A percentile compares a stretch with the other conserved stretches of the same genome.
These are phyloP conservation scores for Nitzschia sp. DNA, from an alignment of 108 stramenopile species.

Conservation along the genomic window DNA sequence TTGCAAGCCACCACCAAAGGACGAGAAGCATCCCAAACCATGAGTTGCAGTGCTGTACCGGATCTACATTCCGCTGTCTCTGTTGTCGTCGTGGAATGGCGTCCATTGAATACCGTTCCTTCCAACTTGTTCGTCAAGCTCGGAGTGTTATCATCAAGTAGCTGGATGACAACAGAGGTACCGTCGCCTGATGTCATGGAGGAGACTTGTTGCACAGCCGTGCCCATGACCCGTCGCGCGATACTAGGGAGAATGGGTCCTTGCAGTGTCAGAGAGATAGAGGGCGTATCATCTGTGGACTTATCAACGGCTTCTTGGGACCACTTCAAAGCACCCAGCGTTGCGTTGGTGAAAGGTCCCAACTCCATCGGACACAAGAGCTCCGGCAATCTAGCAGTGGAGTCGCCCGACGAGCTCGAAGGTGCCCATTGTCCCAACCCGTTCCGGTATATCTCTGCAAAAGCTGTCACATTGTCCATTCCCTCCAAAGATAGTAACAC, in stretches of 20 bases:
- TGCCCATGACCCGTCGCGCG: constrained; percentile 27
- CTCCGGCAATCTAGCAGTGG: constrained; percentile 42
- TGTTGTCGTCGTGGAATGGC: too few species aligned
- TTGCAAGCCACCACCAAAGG: constrained; percentile 36
- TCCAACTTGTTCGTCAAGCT: too few species aligned
- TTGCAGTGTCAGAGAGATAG: constrained; percentile 1
- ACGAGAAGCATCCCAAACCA: constrained; percentile 34
- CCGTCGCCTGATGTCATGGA: not conserved
- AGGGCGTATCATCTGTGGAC: not conserved
- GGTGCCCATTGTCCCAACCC: constrained; percentile 29
- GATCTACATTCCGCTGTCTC: constrained; percentile 4
- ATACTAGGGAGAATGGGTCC: constrained; percentile 62
- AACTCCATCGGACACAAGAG: constrained; percentile 48
- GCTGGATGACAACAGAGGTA: not conserved
- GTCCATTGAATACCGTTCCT: too few species aligned
- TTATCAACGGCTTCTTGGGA: constrained; percentile 1
- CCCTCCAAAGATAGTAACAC: constrained; percentile 42
- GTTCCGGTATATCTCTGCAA: constrained; percentile 64
- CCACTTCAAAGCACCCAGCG: constrained; percentile 38
- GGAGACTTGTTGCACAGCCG: not conserved
- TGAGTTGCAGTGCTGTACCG: constrained; percentile 21
- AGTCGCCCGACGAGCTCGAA: not conserved
- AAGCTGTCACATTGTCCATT: constrained; percentile 53
- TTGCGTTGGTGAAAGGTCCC: constrained; percentile 53
- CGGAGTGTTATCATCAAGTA: too few species aligned